These are phyloP conservation scores for Agaricus subrufescens DNA, from an alignment of 768 basidiomycete species.

Conservation along the genomic window DNA sequence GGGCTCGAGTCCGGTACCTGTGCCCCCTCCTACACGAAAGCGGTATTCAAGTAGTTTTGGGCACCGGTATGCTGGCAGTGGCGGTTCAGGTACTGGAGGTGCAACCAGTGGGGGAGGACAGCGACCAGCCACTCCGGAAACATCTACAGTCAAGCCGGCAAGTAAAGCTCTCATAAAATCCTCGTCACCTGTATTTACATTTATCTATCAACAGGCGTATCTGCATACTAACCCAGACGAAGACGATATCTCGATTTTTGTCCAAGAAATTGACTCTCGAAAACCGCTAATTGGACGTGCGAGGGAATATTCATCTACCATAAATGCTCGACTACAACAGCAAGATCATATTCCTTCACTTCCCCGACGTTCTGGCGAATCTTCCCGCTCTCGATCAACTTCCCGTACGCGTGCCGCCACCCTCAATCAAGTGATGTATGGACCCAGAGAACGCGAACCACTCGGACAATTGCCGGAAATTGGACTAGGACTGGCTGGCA, in stretches of 20 bases:
- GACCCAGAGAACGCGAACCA: not conserved
- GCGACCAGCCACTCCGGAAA: slow-evolving; percentile 11
- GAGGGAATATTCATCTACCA: not conserved
- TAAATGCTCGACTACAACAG: too few species aligned
- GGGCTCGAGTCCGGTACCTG: slow-evolving; percentile 10
- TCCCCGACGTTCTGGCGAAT: not conserved
- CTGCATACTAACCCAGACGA: slow-evolving; percentile 48
- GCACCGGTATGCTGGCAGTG: slow-evolving; percentile 50
- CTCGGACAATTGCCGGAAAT: not conserved
- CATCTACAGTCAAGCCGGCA: not conserved
- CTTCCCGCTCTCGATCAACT: not conserved
- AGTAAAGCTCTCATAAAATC: not conserved
- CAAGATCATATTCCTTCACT: not conserved
- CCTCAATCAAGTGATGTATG: not conserved
- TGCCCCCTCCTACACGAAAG: slow-evolving; percentile 37
- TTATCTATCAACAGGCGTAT: slow-evolving; percentile 2
- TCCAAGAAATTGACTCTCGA: slow-evolving; percentile 70
- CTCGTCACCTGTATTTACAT: not conserved
- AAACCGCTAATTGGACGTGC: slow-evolving; percentile 52
- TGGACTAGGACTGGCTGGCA: slow-evolving; percentile 5
- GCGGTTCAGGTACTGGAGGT: slow-evolving; percentile 14
- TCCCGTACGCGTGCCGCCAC: not conserved
- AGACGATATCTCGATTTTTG: slow-evolving; percentile 74
- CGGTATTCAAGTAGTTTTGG: slow-evolving; percentile 79
- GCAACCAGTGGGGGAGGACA: slow-evolving; percentile 20